phyloP scores from a whole-genome alignment of 2,329 filamentous ascomycete genomes.

The Ophiocordyceps polyrhachis-furcata region DNA sequence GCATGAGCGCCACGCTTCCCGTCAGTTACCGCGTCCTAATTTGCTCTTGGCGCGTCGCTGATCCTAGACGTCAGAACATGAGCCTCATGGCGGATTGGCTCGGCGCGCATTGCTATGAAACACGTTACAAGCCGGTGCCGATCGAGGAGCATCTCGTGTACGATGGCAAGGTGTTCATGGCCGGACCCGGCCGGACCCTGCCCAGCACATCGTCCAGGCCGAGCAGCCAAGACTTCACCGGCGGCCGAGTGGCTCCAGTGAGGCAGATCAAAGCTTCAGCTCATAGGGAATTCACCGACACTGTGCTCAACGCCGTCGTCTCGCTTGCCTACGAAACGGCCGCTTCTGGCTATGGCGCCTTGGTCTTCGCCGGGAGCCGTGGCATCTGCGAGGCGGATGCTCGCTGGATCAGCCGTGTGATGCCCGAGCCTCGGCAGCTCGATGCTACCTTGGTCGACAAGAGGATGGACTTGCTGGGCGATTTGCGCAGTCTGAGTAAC shows the following conservation, averaged over 20 bases:
- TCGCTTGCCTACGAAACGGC: conserved; percentile 52
- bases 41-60: not conserved
- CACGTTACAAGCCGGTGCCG: conserved; percentile 54
- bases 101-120: conserved; percentile 51
- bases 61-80: conserved; percentile 37
- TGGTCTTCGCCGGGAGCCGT: conserved; percentile 58
- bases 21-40: conserved; percentile 21
- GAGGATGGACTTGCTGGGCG: conserved; percentile 44
- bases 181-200: conserved; percentile 33
- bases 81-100: conserved; percentile 52
- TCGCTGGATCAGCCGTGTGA: conserved; percentile 44
- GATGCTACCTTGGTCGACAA: conserved; percentile 31
- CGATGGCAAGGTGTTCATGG: conserved; percentile 47
- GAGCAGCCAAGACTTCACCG: conserved; percentile 15
- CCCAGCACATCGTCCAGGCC: conserved; percentile 38
- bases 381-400: conserved; percentile 49
- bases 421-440: conserved; percentile 32
- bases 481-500: conserved; percentile 44
- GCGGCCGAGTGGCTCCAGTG: conserved; percentile 18
- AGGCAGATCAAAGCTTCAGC: conserved; percentile 34
- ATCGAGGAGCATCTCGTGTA: conserved; percentile 59
- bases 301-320: conserved; percentile 51
- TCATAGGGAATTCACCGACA: conserved; percentile 43
- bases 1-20: conserved; percentile 64
- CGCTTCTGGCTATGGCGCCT: conserved; percentile 46